These are phyloP conservation scores for Trypanosoma cruzi DNA, from an alignment of 208 protist genomes.

Conservation along the genomic window DNA sequence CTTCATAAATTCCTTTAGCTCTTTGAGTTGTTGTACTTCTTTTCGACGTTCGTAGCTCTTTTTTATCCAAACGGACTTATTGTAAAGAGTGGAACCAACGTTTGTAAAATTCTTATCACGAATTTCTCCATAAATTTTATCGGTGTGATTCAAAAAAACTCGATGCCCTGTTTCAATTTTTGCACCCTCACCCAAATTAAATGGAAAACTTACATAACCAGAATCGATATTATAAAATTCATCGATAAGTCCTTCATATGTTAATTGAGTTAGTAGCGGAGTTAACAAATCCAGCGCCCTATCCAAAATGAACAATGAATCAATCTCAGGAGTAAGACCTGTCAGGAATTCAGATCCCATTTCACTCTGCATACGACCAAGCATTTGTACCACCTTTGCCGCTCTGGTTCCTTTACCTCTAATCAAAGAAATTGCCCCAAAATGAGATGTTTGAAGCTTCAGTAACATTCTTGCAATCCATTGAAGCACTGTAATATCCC, in stretches of 20 bases:
- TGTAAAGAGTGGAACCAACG: conserved; percentile 76
- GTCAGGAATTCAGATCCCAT: conserved; percentile 60
- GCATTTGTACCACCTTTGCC: conserved; percentile 59
- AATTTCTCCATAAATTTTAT: conserved; percentile 83
- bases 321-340: conserved; percentile 54
- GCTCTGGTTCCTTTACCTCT: conserved; percentile 62
- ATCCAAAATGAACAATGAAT: conserved; percentile 83
- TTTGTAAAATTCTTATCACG: conserved; percentile 76
- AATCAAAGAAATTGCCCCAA: conserved; percentile 61
- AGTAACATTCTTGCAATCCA: conserved; percentile 80
- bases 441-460: conserved; percentile 81
- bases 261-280: conserved; percentile 86
- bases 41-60: conserved; percentile 85
- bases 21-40: conserved; percentile 82
- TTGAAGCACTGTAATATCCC: conserved; percentile 61
- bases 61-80: conserved; percentile 88
- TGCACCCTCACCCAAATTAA: conserved; percentile 59
- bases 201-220: conserved; percentile 64
- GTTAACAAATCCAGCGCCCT: conserved; percentile 81
- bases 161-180: conserved; percentile 29
- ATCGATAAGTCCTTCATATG: conserved; percentile 92
- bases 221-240: conserved; percentile 76
- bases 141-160: conserved; percentile 45
- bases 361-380: conserved; percentile 74
- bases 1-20: conserved; percentile 91